A percentile compares a stretch with the other conserved stretches of the same genome.
These are phyloP conservation scores for Boletus patriciae DNA, from an alignment of 768 basidiomycete genomes.

Conservation along the genomic window DNA sequence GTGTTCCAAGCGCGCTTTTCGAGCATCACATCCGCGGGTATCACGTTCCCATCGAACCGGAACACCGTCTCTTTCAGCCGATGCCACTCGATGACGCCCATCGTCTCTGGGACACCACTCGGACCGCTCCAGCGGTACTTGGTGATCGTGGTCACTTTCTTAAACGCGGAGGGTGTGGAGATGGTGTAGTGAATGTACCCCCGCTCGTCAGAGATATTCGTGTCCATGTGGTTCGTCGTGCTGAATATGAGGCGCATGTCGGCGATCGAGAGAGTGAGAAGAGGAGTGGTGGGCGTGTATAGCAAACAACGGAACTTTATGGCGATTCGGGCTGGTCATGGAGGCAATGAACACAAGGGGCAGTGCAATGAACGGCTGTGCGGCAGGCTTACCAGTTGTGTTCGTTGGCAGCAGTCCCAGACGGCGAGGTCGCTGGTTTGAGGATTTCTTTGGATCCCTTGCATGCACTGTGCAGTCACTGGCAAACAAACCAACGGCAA, in stretches of 20 bases:
- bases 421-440: too few species aligned
- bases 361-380: too few species aligned
- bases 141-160: slow-evolving; percentile 27
- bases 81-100: slow-evolving; percentile 30
- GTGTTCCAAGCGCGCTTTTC: slow-evolving; percentile 14
- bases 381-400: too few species aligned
- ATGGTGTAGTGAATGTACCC: slow-evolving; percentile 19
- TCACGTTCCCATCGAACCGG: slow-evolving; percentile 17
- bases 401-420: too few species aligned
- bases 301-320: not conserved
- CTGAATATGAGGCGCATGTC: slow-evolving; percentile 27
- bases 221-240: slow-evolving; percentile 20
- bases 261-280: not conserved
- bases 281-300: not conserved
- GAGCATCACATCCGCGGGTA: slow-evolving; percentile 11
- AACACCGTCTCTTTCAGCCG: slow-evolving; percentile 12
- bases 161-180: slow-evolving; percentile 12
- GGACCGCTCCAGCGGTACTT: slow-evolving; percentile 22
- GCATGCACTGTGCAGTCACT: too few species aligned
- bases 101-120: slow-evolving; percentile 17
- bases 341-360: not conserved
- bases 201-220: slow-evolving; percentile 23
- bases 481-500: too few species aligned
- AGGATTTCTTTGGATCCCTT: too few species aligned
- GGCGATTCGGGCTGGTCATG: not conserved